Conservation (phyloP, 106 monocot genomes). For the Vanilla planifolia region DNA sequence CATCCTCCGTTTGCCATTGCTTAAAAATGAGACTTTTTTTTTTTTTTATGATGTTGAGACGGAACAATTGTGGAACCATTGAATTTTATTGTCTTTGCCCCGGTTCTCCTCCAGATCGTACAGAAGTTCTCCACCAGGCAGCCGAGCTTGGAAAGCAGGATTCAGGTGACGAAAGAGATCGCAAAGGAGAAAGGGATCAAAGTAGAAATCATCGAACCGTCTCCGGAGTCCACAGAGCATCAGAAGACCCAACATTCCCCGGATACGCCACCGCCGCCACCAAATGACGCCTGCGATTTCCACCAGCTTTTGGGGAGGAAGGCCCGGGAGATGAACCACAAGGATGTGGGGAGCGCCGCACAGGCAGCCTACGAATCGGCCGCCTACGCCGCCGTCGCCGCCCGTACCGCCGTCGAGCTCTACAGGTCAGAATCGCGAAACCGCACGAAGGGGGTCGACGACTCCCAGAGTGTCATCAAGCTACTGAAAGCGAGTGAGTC, state of each 20-base stretch:
- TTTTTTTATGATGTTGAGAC: too few species aligned
- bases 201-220: conserved; percentile 19
- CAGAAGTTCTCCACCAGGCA: conserved; percentile 57
- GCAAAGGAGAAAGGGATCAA: conserved; percentile 57
- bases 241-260: too few species aligned
- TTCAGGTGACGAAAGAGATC: conserved; percentile 50
- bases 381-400: conserved; percentile 60
- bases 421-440: conserved; percentile 28
- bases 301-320: too few species aligned
- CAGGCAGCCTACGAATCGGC: conserved; percentile 73
- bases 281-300: too few species aligned
- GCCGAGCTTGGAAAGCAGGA: conserved; percentile 48
- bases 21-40: too few species aligned
- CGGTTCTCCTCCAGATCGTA: conserved; percentile 41
- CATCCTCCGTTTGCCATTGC: too few species aligned
- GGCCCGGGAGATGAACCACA: too few species aligned
- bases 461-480: conserved; percentile 1
- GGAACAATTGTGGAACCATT: too few species aligned
- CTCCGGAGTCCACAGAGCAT: conserved; percentile 1
- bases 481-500: background rate
- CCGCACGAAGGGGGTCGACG: too few species aligned
- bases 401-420: conserved; percentile 55
- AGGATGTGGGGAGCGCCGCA: conserved; percentile 60
- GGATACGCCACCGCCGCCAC: too few species aligned
- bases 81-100: background rate